Evolutionary conservation across 1,284 basidiomycete species (phyloP).

Genomic region (Ceratobasidium papillatum): DNA sequence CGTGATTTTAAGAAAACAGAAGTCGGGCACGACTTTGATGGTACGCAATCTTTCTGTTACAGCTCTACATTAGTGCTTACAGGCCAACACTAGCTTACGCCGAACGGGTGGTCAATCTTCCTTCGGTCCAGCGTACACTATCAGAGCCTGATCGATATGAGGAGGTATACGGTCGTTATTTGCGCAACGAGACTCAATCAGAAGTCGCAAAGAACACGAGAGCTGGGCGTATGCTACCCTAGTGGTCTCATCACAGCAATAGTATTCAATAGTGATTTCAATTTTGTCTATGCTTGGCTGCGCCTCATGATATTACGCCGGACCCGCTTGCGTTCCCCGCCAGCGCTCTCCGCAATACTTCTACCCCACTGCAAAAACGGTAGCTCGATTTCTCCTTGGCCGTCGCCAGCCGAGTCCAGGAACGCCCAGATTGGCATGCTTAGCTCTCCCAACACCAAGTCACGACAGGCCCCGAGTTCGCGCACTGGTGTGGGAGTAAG

Average conservation of each 20-base stretch:
- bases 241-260: not conserved
- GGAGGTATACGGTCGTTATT: constrained; percentile 39
- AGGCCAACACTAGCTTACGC: constrained; percentile 8
- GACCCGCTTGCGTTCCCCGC: constrained; percentile 56
- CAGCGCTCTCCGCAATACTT: constrained; percentile 59
- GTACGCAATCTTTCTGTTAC: not conserved
- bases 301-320: constrained; percentile 63
- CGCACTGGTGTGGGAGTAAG: constrained; percentile 73
- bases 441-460: constrained; percentile 84
- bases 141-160: constrained; percentile 32
- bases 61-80: not conserved
- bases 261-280: not conserved
- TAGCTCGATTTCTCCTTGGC: constrained; percentile 59
- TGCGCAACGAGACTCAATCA: constrained; percentile 37
- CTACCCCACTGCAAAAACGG: constrained; percentile 86
- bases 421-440: constrained; percentile 89
- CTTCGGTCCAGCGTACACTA: constrained; percentile 34
- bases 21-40: constrained; percentile 37
- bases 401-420: constrained; percentile 66
- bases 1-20: constrained; percentile 29
- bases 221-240: constrained; percentile 35
- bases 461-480: constrained; percentile 56
- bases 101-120: constrained; percentile 32
- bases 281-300: constrained; percentile 46
- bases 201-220: constrained; percentile 38